Evolutionary conservation across 2,329 filamentous ascomycete species (phyloP), one percentile per base, ranked within the genome.

Genomic region (Exserohilum rostratum): DNA sequence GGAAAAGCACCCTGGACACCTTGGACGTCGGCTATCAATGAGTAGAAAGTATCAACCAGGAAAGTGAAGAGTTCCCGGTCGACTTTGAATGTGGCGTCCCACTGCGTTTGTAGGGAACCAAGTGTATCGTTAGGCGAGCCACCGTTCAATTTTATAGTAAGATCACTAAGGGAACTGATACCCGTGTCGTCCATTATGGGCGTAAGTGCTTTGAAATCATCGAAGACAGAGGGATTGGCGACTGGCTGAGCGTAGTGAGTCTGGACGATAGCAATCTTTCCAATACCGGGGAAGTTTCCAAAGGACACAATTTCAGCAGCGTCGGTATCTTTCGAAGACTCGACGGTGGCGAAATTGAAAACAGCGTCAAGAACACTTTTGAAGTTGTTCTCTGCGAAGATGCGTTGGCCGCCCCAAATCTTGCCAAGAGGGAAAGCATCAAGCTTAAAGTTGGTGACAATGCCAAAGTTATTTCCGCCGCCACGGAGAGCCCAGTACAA

Each of bases 401-500:
- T 27, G 56, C 60, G 48, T 48, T 53, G 50, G 60, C 66, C 49
- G 37, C 48, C 53, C 55, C 52, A 58, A 42, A 58, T 58, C 22
- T 55, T 22, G 34, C 53, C 47, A 27, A 55, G 34, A 2, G 52
- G 44, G 33, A 54, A 58, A 10, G 55, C 53, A 25, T 51, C 18
- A 10, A 58, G 46, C 18, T 58, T 54, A 72, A 71, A 70, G 34
- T 57, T 60, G 20, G 68, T 72, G 6, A 74, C 62, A 33, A 73
- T 67, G 31, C 69, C 78, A 40, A 71, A 70, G 45, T 71, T 72
- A 37, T 61, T 63, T 12, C 65, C 64, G 13, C 68, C 70, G 22
- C 74, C 74, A 17, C 71, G 69, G 12, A 76, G 65, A 2, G 71
- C 72, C 50, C 60, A 65, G 62, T 73, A 78, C 4, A 78, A 70